phyloP scores from a whole-genome alignment of 345 rosid genomes.

The Clausena lansium region DNA sequence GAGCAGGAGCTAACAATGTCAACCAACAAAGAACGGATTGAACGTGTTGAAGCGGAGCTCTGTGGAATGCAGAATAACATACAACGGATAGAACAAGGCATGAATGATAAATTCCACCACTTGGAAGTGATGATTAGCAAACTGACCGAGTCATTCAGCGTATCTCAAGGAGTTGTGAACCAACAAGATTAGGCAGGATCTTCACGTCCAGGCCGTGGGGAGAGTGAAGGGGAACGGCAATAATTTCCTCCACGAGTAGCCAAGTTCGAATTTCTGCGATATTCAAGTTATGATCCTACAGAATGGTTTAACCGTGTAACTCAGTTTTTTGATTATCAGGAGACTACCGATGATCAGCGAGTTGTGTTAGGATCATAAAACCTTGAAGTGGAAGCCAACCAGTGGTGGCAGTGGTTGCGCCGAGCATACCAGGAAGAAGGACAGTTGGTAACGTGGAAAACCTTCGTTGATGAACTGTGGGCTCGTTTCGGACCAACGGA shows the following conservation, averaged over 20 bases:
- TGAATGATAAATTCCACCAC: not conserved
- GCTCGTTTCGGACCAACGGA: not conserved
- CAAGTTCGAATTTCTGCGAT: not conserved
- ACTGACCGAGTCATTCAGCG: not conserved
- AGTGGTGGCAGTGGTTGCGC: not conserved
- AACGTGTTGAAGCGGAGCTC: not conserved
- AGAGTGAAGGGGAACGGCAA: not conserved
- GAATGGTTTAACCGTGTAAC: not conserved
- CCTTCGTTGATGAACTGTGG: not conserved
- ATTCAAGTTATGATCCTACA: not conserved
- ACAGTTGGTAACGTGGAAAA: not conserved
- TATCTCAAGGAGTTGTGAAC: not conserved
- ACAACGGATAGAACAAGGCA: not conserved
- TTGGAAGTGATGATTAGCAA: not conserved
- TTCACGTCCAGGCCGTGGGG: not conserved
- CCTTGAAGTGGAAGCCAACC: not conserved
- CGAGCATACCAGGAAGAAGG: not conserved
- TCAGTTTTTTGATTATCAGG: not conserved
- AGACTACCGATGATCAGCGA: not conserved
- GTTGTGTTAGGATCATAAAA: not conserved
- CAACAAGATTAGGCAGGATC: not conserved
- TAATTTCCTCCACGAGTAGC: not conserved
- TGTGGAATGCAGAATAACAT: not conserved
- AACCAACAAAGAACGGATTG: not conserved
- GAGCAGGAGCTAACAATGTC: not conserved